Percentiles rank a stretch among this genome's conserved stretches.
Evolutionary conservation across 176 grass and related monocot genomes (phyloP).

Genomic region (Phoenix roebelenii): DNA sequence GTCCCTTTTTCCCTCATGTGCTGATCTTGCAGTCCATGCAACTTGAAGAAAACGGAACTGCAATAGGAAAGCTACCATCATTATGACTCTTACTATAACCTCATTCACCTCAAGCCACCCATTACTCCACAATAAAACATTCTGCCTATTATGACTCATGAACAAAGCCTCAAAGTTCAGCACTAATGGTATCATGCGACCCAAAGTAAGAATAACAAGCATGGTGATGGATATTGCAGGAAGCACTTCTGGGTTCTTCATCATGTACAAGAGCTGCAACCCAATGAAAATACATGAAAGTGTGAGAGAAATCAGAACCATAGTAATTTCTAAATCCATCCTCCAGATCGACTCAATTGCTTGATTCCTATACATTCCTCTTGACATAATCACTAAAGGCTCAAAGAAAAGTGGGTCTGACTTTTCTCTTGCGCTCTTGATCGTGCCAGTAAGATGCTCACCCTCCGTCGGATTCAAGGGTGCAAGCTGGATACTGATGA

Average conservation of each 20-base stretch:
- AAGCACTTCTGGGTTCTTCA: constrained; percentile 36
- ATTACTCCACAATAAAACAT: constrained; percentile 27
- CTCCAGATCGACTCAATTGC: constrained; percentile 49
- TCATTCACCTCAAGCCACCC: constrained; percentile 81
- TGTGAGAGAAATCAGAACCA: constrained; percentile 70
- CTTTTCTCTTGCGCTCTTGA: constrained; percentile 55
- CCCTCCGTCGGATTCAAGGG: constrained; percentile 35
- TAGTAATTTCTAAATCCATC: constrained; percentile 73
- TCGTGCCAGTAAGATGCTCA: constrained; percentile 38
- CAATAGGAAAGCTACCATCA: constrained; percentile 58
- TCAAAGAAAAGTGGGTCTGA: constrained; percentile 67
- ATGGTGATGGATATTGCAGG: constrained; percentile 76
- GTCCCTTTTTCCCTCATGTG: constrained; percentile 32
- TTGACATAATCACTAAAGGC: constrained; percentile 36
- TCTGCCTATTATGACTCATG: constrained; percentile 46
- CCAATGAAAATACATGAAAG: constrained; percentile 54
- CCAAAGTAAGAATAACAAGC: constrained; percentile 54
- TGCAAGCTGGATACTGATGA: constrained; percentile 55
- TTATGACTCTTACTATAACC: constrained; percentile 67
- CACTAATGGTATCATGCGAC: constrained; percentile 69
- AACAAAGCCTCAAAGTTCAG: constrained; percentile 76
- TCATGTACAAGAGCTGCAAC: constrained; percentile 66
- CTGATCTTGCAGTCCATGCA: constrained; percentile 59
- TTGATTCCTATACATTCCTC: constrained; percentile 27
- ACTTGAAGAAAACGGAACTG: constrained; percentile 75